Evolutionary conservation across 148 eudicot species (phyloP).

Genomic region (Cornus suecica): DNA sequence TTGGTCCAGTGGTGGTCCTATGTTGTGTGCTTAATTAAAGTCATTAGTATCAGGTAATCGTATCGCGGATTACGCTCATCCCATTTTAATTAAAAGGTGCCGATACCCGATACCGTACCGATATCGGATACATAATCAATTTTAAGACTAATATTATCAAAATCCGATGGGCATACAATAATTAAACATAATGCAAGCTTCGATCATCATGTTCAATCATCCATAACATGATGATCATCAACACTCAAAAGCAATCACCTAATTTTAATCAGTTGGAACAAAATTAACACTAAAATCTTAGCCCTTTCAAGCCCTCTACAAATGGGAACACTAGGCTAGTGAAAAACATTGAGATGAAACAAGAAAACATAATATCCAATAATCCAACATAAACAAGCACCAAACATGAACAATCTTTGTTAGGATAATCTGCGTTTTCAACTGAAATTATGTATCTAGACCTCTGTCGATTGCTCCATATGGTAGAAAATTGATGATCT

Average conservation of each 20-base stretch:
- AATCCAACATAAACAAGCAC: conserved; percentile 1
- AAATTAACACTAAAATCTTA: not conserved
- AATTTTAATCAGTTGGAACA: not conserved
- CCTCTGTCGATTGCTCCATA: conserved; percentile 4
- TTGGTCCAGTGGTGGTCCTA: not conserved
- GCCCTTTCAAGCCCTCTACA: not conserved
- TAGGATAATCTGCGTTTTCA: not conserved
- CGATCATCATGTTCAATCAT: not conserved
- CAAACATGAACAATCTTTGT: not conserved
- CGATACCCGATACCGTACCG: no score
- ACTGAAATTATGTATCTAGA: not conserved
- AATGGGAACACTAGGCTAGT: not conserved
- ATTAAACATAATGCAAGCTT: not conserved
- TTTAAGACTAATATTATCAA: no score
- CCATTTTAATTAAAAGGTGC: no score
- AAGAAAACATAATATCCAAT: conserved; percentile 4
- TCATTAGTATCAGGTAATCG: not conserved
- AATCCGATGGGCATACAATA: no score
- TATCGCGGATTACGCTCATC: no score
- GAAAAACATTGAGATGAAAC: not conserved
- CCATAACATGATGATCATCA: not conserved
- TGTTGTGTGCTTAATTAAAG: not conserved
- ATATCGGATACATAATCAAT: no score
- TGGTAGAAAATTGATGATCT: not conserved
- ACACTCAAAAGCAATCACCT: not conserved